phyloP scores from a whole-genome alignment of 2,329 filamentous ascomycete species.

The Chaetomium sp. region DNA sequence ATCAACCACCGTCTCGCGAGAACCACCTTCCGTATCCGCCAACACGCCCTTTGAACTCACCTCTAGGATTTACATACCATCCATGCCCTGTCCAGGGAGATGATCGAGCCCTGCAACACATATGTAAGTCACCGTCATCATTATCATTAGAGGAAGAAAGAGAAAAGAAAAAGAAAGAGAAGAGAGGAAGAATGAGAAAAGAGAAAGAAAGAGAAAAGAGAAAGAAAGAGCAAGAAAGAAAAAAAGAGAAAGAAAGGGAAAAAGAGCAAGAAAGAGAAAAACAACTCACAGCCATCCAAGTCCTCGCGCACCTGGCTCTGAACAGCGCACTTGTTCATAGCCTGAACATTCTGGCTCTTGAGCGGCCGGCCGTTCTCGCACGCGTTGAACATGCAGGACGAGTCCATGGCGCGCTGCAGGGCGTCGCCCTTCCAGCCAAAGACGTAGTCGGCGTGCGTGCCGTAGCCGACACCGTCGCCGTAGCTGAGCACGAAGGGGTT shows the following conservation, averaged over 20 bases:
- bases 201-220: no score
- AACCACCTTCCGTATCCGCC: background rate
- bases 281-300: constrained; percentile 40
- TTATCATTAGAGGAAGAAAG: background rate
- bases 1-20: background rate
- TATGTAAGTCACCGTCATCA: background rate
- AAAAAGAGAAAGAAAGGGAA: background rate
- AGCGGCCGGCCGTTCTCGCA: constrained; percentile 41
- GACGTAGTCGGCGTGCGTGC: constrained; percentile 41
- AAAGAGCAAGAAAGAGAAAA: constrained; percentile 16
- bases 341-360: constrained; percentile 39
- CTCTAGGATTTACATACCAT: constrained; percentile 5
- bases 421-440: constrained; percentile 43
- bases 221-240: background rate
- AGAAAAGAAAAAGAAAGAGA: no score
- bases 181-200: no score
- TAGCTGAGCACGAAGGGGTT: constrained; percentile 37
- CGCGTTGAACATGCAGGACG: constrained; percentile 39
- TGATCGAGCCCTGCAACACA: constrained; percentile 12
- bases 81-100: constrained; percentile 15
- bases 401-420: constrained; percentile 40
- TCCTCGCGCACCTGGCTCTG: constrained; percentile 38
- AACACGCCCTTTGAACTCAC: background rate
- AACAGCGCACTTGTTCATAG: constrained; percentile 41
- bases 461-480: constrained; percentile 36